Percentiles rank a stretch among this genome's conserved stretches.
Conservation (phyloP, 768 basidiomycete species). For the Myochromella boudieri region DNA sequence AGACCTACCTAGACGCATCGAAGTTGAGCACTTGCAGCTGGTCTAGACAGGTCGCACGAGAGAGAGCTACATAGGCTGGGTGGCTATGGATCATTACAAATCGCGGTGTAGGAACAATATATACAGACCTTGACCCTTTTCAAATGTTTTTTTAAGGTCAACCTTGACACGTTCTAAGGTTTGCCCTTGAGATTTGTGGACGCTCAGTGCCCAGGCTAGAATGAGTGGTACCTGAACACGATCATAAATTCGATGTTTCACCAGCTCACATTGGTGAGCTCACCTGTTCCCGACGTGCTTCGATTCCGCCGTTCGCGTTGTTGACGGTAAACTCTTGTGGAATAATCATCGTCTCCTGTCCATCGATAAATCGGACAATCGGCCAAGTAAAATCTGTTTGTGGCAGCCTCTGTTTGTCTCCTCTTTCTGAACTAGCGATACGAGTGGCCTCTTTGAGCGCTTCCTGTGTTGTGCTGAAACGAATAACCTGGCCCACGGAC, state of each 20-base stretch:
- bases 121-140: conserved; percentile 58
- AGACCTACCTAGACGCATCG: conserved; percentile 51
- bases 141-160: conserved; percentile 31
- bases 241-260: background rate
- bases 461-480: conserved; percentile 44
- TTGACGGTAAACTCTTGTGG: conserved; percentile 65
- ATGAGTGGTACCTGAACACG: conserved; percentile 63
- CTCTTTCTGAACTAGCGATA: conserved; percentile 36
- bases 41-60: conserved; percentile 68
- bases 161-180: conserved; percentile 84
- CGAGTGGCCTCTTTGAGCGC: conserved; percentile 36
- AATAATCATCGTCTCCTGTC: conserved; percentile 42
- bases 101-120: background rate
- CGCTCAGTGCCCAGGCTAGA: conserved; percentile 85
- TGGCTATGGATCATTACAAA: background rate
- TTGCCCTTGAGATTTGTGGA: conserved; percentile 92
- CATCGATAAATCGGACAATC: conserved; percentile 56
- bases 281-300: conserved; percentile 63
- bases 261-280: conserved; percentile 1
- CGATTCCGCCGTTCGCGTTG: conserved; percentile 55
- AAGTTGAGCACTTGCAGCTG: conserved; percentile 67
- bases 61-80: conserved; percentile 72
- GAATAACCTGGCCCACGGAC: conserved; percentile 56
- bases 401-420: conserved; percentile 19
- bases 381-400: conserved; percentile 43